Percentiles rank a stretch among this genome's conserved stretches.
Evolutionary conservation across 306 rosid genomes (phyloP).

Genomic region (Quercus ilex): DNA sequence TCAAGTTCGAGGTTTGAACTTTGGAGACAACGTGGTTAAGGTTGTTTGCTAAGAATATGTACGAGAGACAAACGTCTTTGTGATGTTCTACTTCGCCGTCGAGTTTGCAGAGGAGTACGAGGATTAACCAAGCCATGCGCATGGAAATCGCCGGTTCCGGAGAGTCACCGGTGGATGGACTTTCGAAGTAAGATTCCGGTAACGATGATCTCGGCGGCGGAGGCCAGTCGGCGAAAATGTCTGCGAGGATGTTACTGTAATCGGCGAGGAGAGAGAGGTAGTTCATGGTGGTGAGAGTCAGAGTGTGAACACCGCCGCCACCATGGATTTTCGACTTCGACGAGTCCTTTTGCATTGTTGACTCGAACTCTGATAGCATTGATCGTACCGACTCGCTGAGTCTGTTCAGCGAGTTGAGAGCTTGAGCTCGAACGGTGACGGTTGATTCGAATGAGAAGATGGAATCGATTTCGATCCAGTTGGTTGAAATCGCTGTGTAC

Average conservation of each 20-base stretch:
- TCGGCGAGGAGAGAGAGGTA: conserved; percentile 54
- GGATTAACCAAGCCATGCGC: conserved; percentile 50
- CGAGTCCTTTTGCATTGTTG: conserved; percentile 43
- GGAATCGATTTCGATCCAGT: conserved; percentile 59
- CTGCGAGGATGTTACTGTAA: conserved; percentile 42
- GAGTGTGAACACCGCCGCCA: conserved; percentile 50
- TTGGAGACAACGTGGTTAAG: conserved; percentile 43
- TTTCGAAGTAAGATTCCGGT: conserved; percentile 39
- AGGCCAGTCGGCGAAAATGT: conserved; percentile 45
- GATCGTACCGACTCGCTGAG: conserved; percentile 39
- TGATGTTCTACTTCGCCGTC: conserved; percentile 53
- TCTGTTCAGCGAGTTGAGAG: conserved; percentile 27
- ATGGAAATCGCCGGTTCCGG: conserved; percentile 19
- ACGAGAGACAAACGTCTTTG: conserved; percentile 50
- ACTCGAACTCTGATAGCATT: conserved; percentile 42
- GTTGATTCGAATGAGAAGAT: conserved; percentile 52
- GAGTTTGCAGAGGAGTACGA: conserved; percentile 65
- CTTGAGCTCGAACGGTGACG: conserved; percentile 34
- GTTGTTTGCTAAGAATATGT: conserved; percentile 64
- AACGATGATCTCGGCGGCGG: conserved; percentile 19
- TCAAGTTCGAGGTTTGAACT: conserved; percentile 50
- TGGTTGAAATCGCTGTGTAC: conserved; percentile 35
- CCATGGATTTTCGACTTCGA: conserved; percentile 26
- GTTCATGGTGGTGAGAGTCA: conserved; percentile 43
- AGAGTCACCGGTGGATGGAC: conserved; percentile 23